Evolutionary conservation across 441 rosid genomes (phyloP).

Genomic region (Pelargonium myrrhifolium): DNA sequence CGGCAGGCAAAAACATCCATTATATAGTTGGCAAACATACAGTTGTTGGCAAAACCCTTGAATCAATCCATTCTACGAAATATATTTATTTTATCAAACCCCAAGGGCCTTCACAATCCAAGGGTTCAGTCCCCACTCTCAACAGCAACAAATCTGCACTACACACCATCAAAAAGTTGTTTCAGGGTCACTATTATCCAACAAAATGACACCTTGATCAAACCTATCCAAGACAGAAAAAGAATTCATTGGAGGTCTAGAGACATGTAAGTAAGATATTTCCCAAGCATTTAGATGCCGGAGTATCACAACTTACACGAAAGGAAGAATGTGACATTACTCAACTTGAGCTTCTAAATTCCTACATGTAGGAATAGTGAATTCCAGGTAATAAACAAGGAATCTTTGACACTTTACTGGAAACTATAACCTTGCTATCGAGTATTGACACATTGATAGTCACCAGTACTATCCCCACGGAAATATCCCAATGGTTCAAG

Average conservation of each 20-base stretch:
- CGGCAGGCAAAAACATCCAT: no score
- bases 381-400: background rate
- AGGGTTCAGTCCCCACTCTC: conserved; percentile 3
- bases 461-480: no score
- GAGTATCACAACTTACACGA: background rate
- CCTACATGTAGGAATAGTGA: background rate
- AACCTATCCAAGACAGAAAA: no score
- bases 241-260: background rate
- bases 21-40: no score
- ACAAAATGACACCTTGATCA: no score
- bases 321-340: background rate
- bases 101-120: background rate
- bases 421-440: background rate
- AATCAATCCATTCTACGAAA: no score
- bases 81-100: background rate
- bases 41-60: no score
- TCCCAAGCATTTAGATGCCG: background rate
- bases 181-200: background rate
- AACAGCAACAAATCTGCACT: conserved; percentile 6
- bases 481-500: no score
- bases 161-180: background rate
- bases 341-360: background rate
- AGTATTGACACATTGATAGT: no score
- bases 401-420: background rate
- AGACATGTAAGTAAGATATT: background rate